Percentiles rank a stretch among this genome's conserved stretches.
Conservation (phyloP, 768 basidiomycete genomes). For the Naganishia friedmannii region DNA sequence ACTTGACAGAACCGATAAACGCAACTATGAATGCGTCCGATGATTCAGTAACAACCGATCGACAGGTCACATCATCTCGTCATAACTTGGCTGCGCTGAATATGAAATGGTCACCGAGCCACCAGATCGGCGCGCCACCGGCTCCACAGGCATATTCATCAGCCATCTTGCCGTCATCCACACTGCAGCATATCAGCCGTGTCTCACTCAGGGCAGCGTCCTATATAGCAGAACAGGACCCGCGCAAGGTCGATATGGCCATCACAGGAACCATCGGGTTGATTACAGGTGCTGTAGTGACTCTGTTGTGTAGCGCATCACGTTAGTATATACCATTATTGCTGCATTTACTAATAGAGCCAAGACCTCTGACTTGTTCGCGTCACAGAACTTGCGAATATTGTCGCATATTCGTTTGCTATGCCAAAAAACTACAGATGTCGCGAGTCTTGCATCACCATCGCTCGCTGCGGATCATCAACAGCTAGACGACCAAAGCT, state of each 20-base stretch:
- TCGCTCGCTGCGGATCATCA: constrained; percentile 4
- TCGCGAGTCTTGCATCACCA: background rate
- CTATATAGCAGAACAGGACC: constrained; percentile 10
- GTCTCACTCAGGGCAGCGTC: background rate
- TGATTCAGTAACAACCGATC: background rate
- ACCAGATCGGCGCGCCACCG: background rate
- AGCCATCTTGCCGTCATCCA: background rate
- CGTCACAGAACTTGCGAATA: no score
- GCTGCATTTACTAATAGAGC: no score
- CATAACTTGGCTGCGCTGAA: background rate
- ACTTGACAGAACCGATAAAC: background rate
- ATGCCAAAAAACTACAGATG: background rate
- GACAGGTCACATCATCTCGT: background rate
- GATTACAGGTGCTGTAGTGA: background rate
- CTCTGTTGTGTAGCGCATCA: background rate
- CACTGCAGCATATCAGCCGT: background rate
- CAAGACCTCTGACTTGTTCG: no score
- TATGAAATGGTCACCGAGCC: background rate
- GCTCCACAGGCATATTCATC: background rate
- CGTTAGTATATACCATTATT: background rate
- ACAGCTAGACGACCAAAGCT: constrained; percentile 17
- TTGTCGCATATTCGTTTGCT: background rate
- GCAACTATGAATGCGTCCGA: background rate
- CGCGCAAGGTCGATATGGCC: constrained; percentile 21
- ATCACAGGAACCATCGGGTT: constrained; percentile 16